Evolutionary conservation across 495 filamentous ascomycete species (phyloP).

Genomic region (Pseudevernia furfuracea): DNA sequence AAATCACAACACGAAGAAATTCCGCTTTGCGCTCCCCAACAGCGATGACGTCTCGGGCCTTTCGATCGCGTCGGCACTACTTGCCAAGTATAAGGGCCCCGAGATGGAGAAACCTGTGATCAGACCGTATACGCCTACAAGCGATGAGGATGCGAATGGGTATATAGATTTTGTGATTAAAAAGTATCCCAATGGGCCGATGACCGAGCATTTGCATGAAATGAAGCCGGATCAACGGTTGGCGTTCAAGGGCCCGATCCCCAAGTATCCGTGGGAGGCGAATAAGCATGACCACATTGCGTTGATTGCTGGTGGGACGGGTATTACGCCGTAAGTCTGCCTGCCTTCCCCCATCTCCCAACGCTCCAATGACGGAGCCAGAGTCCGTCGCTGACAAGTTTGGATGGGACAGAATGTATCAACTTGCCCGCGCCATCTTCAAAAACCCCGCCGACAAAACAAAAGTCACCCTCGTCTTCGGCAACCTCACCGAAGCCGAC

Average conservation of each 20-base stretch:
- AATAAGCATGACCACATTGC: slow-evolving; percentile 95
- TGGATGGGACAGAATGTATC: slow-evolving; percentile 67
- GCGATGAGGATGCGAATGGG: slow-evolving; percentile 71
- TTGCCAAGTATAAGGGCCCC: slow-evolving; percentile 78
- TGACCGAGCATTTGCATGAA: slow-evolving; percentile 80
- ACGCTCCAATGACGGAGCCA: not conserved
- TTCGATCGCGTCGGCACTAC: slow-evolving; percentile 68
- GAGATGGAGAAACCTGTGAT: slow-evolving; percentile 74
- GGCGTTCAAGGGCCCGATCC: slow-evolving; percentile 87
- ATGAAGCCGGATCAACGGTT: slow-evolving; percentile 73
- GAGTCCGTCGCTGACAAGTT: not conserved
- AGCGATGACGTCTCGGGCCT: slow-evolving; percentile 77
- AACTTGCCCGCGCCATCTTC: slow-evolving; percentile 62
- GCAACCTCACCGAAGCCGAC: slow-evolving; percentile 56
- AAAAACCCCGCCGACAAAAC: slow-evolving; percentile 54
- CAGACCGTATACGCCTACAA: slow-evolving; percentile 86
- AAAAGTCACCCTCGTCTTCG: slow-evolving; percentile 56
- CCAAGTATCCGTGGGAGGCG: slow-evolving; percentile 82
- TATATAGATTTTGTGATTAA: slow-evolving; percentile 88
- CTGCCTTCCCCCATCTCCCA: slow-evolving; percentile 28
- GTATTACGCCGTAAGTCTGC: slow-evolving; percentile 62
- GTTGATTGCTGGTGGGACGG: slow-evolving; percentile 91
- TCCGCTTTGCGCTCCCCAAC: slow-evolving; percentile 60
- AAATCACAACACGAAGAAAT: slow-evolving; percentile 58
- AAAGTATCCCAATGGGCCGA: slow-evolving; percentile 78